phyloP scores from a whole-genome alignment of 2,329 filamentous ascomycete genomes.

The Parastagonospora nodorum region DNA sequence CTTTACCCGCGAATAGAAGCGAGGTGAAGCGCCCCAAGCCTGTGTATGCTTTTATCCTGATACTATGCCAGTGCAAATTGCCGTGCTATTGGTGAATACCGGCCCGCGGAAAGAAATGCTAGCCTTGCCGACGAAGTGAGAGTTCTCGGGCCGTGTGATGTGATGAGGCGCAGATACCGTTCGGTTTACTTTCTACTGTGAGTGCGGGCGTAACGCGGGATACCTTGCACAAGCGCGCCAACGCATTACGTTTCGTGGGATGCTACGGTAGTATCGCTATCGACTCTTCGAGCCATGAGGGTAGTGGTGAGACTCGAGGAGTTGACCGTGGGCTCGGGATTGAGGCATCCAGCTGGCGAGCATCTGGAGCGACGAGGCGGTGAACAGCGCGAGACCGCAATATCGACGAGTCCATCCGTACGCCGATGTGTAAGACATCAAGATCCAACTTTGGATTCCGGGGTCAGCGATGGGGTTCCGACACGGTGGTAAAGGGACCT shows the following conservation, averaged over 20 bases:
- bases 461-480: constrained; percentile 14
- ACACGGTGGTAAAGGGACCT: constrained; percentile 10
- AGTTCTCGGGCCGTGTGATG: constrained; percentile 18
- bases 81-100: constrained; percentile 1
- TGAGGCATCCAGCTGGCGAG: constrained; percentile 4
- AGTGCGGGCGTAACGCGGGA: neutral
- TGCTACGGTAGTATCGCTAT: neutral
- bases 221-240: neutral
- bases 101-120: constrained; percentile 7
- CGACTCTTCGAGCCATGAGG: neutral
- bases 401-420: constrained; percentile 6
- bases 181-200: constrained; percentile 3
- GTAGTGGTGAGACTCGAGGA: constrained; percentile 1
- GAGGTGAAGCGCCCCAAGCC: constrained; percentile 7
- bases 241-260: constrained; percentile 4
- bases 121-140: constrained; percentile 3
- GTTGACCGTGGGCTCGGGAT: constrained; percentile 1
- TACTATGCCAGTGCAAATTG: constrained; percentile 2
- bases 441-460: constrained; percentile 10
- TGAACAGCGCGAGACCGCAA: constrained; percentile 5
- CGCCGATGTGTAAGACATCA: constrained; percentile 10
- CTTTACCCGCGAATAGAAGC: neutral
- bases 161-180: constrained; percentile 1
- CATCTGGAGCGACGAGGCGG: constrained; percentile 13
- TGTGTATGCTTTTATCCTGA: constrained; percentile 13